Evolutionary conservation across 257 asterid genomes (phyloP).

Genomic region (Salvia miltiorrhiza): DNA sequence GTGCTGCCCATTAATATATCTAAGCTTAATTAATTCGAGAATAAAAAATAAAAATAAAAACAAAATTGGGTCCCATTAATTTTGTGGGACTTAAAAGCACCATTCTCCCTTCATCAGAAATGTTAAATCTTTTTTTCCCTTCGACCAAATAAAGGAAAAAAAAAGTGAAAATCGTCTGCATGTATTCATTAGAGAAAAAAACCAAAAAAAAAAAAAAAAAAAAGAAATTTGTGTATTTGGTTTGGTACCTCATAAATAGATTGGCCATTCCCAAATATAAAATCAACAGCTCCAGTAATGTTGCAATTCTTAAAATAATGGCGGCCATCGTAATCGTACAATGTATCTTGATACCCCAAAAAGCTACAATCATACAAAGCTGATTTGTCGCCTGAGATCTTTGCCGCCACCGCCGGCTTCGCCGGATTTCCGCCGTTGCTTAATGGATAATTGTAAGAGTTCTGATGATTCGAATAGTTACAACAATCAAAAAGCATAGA

Average conservation of each 20-base stretch:
- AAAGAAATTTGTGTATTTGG: not conserved
- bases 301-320: slow-evolving; percentile 56
- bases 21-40: too few relatives aligned
- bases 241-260: slow-evolving; percentile 62
- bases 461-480: slow-evolving; percentile 29
- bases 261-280: slow-evolving; percentile 74
- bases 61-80: too few relatives aligned
- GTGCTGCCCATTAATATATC: too few relatives aligned
- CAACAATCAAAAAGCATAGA: too few relatives aligned
- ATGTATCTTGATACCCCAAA: slow-evolving; percentile 62
- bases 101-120: too few relatives aligned
- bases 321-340: slow-evolving; percentile 65
- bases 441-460: slow-evolving; percentile 54
- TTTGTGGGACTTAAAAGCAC: too few relatives aligned
- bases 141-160: too few relatives aligned
- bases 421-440: slow-evolving; percentile 7
- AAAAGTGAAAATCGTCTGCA: too few relatives aligned
- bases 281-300: slow-evolving; percentile 70
- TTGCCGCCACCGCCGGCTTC: slow-evolving; percentile 45
- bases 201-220: too few relatives aligned
- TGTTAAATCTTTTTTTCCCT: too few relatives aligned
- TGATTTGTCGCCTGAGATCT: slow-evolving; percentile 53
- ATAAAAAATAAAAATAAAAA: too few relatives aligned
- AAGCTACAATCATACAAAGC: slow-evolving; percentile 51
- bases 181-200: too few relatives aligned